Evolutionary conservation across 257 asterid genomes (phyloP).

Genomic region (Salvia hispanica): DNA sequence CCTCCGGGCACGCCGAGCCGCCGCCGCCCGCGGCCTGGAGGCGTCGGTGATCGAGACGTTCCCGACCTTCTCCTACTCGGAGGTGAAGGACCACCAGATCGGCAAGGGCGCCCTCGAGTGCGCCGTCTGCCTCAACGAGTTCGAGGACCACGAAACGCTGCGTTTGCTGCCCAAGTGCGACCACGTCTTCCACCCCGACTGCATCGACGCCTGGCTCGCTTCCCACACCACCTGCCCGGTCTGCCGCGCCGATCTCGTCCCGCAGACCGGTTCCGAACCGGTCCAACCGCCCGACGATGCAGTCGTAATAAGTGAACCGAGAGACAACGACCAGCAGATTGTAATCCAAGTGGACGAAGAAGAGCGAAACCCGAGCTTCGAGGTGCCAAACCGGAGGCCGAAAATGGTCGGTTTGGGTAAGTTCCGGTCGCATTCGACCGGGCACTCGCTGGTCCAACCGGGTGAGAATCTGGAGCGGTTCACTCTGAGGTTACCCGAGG

Average conservation of each 20-base stretch:
- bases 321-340: slow-evolving; percentile 36
- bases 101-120: slow-evolving; percentile 89
- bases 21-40: slow-evolving; percentile 72
- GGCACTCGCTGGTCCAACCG: slow-evolving; percentile 76
- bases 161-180: slow-evolving; percentile 86
- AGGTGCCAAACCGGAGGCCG: slow-evolving; percentile 33
- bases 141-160: slow-evolving; percentile 73
- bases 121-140: slow-evolving; percentile 90
- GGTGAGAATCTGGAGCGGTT: slow-evolving; percentile 74
- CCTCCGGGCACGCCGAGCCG: slow-evolving; percentile 46
- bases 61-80: slow-evolving; percentile 82
- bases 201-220: slow-evolving; percentile 89
- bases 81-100: slow-evolving; percentile 80
- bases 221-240: slow-evolving; percentile 93
- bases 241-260: slow-evolving; percentile 69
- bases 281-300: slow-evolving; percentile 7
- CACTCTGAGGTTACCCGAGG: slow-evolving; percentile 71
- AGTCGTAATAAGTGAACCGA: slow-evolving; percentile 5
- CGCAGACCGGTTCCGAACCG: slow-evolving; percentile 41
- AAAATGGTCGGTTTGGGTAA: slow-evolving; percentile 50
- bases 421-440: slow-evolving; percentile 90
- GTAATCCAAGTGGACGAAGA: slow-evolving; percentile 49
- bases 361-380: slow-evolving; percentile 44
- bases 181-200: slow-evolving; percentile 90
- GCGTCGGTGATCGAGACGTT: slow-evolving; percentile 59